Evolutionary conservation across 2,329 filamentous ascomycete genomes (phyloP).

Genomic region (Pseudocercospora musae): DNA sequence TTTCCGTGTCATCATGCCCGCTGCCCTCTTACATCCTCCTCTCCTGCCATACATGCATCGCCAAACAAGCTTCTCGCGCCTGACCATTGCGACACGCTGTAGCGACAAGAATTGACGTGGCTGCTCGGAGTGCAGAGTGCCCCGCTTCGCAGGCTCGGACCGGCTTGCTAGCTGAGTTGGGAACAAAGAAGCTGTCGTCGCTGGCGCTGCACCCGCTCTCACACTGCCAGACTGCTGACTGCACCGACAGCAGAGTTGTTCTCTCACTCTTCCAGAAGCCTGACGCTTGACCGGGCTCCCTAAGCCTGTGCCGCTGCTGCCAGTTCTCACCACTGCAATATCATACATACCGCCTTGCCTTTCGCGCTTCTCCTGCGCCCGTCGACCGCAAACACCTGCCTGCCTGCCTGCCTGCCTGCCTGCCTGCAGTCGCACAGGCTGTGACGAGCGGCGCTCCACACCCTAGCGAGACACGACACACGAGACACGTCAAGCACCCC

Average conservation of each 20-base stretch:
- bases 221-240: too few relatives aligned
- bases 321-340: not conserved
- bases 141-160: not conserved
- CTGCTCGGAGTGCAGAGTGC: not conserved
- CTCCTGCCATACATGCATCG: not conserved
- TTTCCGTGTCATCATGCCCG: not conserved
- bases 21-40: not conserved
- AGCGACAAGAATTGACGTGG: not conserved
- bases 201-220: not conserved
- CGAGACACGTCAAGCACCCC: slow-evolving; percentile 13
- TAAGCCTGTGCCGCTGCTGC: not conserved
- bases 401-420: too few relatives aligned
- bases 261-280: slow-evolving; percentile 8
- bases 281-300: not conserved
- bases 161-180: not conserved
- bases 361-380: not conserved
- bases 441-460: slow-evolving; percentile 1
- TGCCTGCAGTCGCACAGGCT: slow-evolving; percentile 1
- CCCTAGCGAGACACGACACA: not conserved
- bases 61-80: not conserved
- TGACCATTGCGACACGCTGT: not conserved
- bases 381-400: not conserved
- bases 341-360: not conserved
- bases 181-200: not conserved
- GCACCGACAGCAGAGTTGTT: slow-evolving; percentile 3